Evolutionary conservation across 345 rosid genomes (phyloP), one percentile per base, ranked within the genome.

Genomic region (Bretschneidera sinensis): DNA sequence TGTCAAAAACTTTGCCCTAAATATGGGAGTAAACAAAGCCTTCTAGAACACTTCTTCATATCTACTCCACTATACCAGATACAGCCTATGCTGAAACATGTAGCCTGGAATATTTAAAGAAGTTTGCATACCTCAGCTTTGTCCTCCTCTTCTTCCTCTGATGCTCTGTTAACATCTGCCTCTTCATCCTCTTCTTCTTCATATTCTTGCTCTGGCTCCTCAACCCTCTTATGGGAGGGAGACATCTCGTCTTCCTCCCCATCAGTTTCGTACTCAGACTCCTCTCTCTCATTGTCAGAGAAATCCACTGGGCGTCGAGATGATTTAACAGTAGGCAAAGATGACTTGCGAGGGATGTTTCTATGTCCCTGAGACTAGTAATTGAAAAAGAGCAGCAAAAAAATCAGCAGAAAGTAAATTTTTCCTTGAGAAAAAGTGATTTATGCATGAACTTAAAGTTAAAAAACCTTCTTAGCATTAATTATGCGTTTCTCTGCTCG

Each of bases 191-290:
- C 91, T 17, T 85, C 91, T 67, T 84, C 98, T 74, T 94, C 96
- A 62, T 84, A 87, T 48, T 89, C 97, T 17, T 72, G 77, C 75
- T 84, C 98, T 50, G 84, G 84, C 48, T 83, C 96, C 75, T 84
- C 96, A 53, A 69, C 73, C 71, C 88, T 80, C 70, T 83, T 79
- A 55, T 74, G 84, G 14, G 73, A 57, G 0, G 72, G 79, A 58
- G 92, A 57, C 61, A 84, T 86, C 69, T 79, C 96, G 71, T 74
- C 80, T 63, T 88, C 97, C 61, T 83, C 91, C 49, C 85, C 97
- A 63, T 94, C 92, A 62, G 84, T 90, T 79, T 90, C 99, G 71
- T 94, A 94, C 54, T 94, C 99, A 18, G 96, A 94, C 72, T 86
- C 97, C 68, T 88, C 97, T 77, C 83, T 83, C 47, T 94, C 99